Evolutionary conservation across 2,329 filamentous ascomycete species (phyloP), one percentile per base, ranked within the genome.

Genomic region (Chrysoporthe austroafricana): DNA sequence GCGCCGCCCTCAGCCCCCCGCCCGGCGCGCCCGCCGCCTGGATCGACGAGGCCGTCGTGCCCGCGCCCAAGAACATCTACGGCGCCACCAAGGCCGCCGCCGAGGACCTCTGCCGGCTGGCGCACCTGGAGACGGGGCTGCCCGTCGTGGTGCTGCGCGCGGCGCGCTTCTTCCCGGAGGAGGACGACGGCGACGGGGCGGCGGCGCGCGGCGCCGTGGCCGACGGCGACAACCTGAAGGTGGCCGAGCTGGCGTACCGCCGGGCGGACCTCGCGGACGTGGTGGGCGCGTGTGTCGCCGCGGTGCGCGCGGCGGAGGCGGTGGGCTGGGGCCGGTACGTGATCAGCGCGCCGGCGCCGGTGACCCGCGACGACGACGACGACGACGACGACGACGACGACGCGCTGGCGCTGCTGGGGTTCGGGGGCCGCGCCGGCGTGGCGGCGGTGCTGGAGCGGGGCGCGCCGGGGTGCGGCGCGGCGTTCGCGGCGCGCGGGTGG

Each of bases 91-190:
- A 85, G 62, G 75, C 78, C 18, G 81, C 81, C 1, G 83, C 83
- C 4, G 83, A 85, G 69, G 82, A 84, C 62, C 67, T 85, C 42
- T 84, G 82, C 71, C 75, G 73, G 14, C 76, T 85, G 6, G 68
- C 82, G 1, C 79, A 82, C 54, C 71, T 72, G 14, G 77, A 83
- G 64, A 76, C 75, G 0, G 69, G 71, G 1, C 71, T 85, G 70
- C 82, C 82, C 0, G 74, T 80, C 0, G 50, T 85, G 0, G 75
- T 85, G 6, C 76, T 85, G 9, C 79, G 82, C n/a, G 80, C 79
- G 2, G 81, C 78, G 62, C 79, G 83, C 61, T 85, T 85, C 77
- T 84, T 84, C 69, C 81, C 81, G 0, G 82, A 84, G 71, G 75
- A 76, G 21, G 82, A 84, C 62, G 82, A 84, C 66, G 81, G 83